These are phyloP conservation scores for Talaromyces thailandensis DNA, from an alignment of 495 filamentous ascomycete species.

Conservation along the genomic window DNA sequence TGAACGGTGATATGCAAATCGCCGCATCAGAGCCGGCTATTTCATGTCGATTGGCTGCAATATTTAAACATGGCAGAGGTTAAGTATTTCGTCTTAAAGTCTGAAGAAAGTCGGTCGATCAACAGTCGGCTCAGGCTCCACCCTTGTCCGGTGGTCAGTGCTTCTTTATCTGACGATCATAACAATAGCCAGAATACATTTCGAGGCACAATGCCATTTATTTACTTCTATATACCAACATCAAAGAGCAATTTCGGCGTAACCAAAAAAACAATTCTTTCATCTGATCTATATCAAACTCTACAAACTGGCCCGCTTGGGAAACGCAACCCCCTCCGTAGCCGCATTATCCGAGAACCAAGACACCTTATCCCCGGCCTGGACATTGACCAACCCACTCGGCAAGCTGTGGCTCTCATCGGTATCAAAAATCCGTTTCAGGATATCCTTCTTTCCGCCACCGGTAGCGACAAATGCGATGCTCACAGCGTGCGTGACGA, in stretches of 20 bases:
- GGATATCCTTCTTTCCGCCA: constrained; percentile 75
- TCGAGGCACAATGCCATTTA: not conserved
- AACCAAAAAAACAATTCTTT: not conserved
- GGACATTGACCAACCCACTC: constrained; percentile 77
- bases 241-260: not conserved
- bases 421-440: constrained; percentile 82
- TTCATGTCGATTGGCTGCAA: not conserved
- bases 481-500: constrained; percentile 71
- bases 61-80: not conserved
- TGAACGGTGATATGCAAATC: not conserved
- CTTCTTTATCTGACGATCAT: not conserved
- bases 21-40: not conserved
- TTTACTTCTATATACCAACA: not conserved
- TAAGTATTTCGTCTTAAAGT: not conserved
- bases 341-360: constrained; percentile 91
- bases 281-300: not conserved
- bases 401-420: constrained; percentile 70
- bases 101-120: not conserved
- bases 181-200: not conserved
- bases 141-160: not conserved
- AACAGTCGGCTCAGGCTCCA: not conserved
- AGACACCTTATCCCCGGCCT: constrained; percentile 72
- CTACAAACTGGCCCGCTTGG: constrained; percentile 52
- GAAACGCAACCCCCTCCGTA: constrained; percentile 74
- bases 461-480: constrained; percentile 92